phyloP scores from a whole-genome alignment of 108 stramenopile genomes.

The Discostella pseudostelligera region DNA sequence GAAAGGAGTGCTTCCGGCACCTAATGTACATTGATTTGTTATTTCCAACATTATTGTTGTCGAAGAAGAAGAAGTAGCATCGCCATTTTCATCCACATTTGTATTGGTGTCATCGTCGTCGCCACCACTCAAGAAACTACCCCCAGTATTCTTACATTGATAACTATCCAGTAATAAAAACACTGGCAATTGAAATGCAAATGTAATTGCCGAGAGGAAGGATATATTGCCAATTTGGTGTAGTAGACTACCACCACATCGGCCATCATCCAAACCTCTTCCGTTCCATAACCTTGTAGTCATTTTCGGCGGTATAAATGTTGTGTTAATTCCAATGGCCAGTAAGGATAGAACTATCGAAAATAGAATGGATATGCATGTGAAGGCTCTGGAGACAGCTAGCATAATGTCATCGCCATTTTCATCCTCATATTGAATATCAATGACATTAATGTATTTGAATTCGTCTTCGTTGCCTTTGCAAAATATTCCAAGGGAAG shows the following conservation, averaged over 20 bases:
- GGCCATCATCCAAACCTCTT: no score
- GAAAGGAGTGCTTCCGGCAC: conserved; percentile 21
- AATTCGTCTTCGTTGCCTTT: not conserved
- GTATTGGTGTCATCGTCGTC: no score
- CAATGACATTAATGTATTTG: not conserved
- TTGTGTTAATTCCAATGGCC: conserved; percentile 27
- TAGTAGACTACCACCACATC: no score
- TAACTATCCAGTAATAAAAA: conserved; percentile 25
- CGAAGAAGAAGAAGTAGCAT: no score
- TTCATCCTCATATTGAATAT: not conserved
- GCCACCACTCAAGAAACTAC: not conserved
- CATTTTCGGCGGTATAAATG: conserved; percentile 3
- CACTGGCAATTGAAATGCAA: conserved; percentile 23
- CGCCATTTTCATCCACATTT: no score
- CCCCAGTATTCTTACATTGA: conserved; percentile 9
- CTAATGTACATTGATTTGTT: conserved; percentile 12
- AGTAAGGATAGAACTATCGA: conserved; percentile 1
- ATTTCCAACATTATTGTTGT: no score
- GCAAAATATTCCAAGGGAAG: conserved; percentile 19
- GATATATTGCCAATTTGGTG: conserved; percentile 6
- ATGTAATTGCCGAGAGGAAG: conserved; percentile 5
- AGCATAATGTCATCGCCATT: conserved; percentile 3
- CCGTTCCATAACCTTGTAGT: conserved; percentile 17
- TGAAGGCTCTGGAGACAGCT: conserved; percentile 21
- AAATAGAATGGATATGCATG: conserved; percentile 10